Base-by-base conservation (phyloP, 2,329 filamentous ascomycete species). In the Hyphodiscus sp. region DNA sequence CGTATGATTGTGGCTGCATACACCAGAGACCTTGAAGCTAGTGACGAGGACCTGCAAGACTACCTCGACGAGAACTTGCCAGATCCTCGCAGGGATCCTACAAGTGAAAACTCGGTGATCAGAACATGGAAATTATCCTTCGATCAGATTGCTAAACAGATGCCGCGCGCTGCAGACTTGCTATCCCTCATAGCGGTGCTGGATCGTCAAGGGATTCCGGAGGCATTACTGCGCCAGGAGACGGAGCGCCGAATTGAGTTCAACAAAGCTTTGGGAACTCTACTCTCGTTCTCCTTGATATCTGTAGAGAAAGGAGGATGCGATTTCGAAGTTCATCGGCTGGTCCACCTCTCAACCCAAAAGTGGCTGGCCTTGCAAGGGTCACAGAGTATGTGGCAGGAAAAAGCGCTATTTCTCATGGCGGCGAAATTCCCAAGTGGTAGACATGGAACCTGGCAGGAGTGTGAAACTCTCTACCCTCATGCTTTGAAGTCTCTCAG, bases 281-380 rank as follows among this genome's bases (percentile, higher is more conserved):
- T 76, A 10, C 58, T 58, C 45, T 59, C 69, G 49, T 76, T 66
- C 54, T 71, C 63, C 0, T 66, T 76, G 5, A 57, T 76, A 6
- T 51, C 20, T 1, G 20, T n/a, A 6, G 49, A 59, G 45, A 52
- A 29, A 13, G 51, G 49, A 57, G 1, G 47, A 49, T 4, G 61
- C 51, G 52, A 1, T 11, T 48, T 48, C 20, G 18, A 16, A 26
- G 30, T 48, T n/a, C 46, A 48, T 41, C 46, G 46, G 46, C 46
- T 48, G 13, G 20, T 48, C 15, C 46, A 48, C 13, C 23, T 48
- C 15, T 33, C 46, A 2, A 48, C 46, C 16, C 46, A 48, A 26
- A 48, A 23, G 29, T 38, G 46, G 46, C n/a, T 48, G 4, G 20
- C 23, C 6, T 8, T 41, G 38, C 26, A 51, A 23, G 10, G 38